These are phyloP conservation scores for Acanthamoeba castellanii DNA, from an alignment of 208 protist genomes.

Conservation along the genomic window DNA sequence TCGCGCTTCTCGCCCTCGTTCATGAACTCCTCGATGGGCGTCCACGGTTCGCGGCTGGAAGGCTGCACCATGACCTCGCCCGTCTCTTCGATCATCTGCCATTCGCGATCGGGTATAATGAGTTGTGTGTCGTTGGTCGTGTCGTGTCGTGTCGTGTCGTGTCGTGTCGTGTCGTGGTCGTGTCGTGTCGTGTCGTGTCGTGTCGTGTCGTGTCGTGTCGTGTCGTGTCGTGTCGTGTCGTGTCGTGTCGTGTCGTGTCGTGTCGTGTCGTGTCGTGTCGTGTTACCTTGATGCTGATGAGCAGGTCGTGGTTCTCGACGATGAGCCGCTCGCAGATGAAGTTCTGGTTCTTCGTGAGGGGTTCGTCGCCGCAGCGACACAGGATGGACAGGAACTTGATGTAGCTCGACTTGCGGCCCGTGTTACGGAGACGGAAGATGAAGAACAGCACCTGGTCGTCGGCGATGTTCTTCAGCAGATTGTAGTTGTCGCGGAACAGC, in stretches of 20 bases:
- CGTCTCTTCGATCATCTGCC: slow-evolving; percentile 45
- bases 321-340: slow-evolving; percentile 65
- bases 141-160: too few relatives aligned
- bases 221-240: too few relatives aligned
- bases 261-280: too few relatives aligned
- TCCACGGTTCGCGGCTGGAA: slow-evolving; percentile 12
- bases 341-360: slow-evolving; percentile 61
- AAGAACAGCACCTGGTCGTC: slow-evolving; percentile 73
- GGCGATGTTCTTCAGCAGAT: slow-evolving; percentile 61
- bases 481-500: slow-evolving; percentile 66
- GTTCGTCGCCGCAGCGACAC: slow-evolving; percentile 39
- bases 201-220: too few relatives aligned
- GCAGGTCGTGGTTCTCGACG: slow-evolving; percentile 66
- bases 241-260: too few relatives aligned
- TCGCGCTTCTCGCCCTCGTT: slow-evolving; percentile 54
- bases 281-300: slow-evolving; percentile 32
- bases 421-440: slow-evolving; percentile 45
- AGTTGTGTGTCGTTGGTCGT: background rate
- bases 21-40: slow-evolving; percentile 60
- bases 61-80: slow-evolving; percentile 60
- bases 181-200: too few relatives aligned
- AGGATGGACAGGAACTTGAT: slow-evolving; percentile 65
- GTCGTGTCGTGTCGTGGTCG: too few relatives aligned
- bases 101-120: background rate
- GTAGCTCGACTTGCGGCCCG: slow-evolving; percentile 57